Evolutionary conservation across 2,329 filamentous ascomycete species (phyloP), one percentile per base, ranked within the genome.

Genomic region (Diaporthe sp.): DNA sequence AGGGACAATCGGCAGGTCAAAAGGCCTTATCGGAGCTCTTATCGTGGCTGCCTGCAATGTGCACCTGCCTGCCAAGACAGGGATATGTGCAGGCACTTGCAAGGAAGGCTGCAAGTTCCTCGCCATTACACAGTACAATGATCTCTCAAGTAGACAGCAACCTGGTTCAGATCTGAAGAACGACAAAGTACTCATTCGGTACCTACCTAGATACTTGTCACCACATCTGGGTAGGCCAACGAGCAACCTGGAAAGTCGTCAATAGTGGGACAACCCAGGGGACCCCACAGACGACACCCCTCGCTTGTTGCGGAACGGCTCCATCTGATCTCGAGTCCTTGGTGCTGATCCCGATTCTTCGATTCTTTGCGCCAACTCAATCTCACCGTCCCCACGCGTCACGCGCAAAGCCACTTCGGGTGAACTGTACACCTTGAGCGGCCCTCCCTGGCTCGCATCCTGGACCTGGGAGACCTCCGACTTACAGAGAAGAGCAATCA

Each of bases 11-110:
- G 17, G 61, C 49, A 31, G 39, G 49, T 37, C 53, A 25, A 6
- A n/a, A 31, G 25, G 53, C 31, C 37, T 75, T 73, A 73, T 75
- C 69, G 58, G n/a, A 51, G 44, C 59, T 53, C 58, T 69, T 75
- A 75, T 69, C 70, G 25, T 44, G 19, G 51, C 31, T 69, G 61
- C 42, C n/a, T 53, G 42, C 39, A 49, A 34, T 59, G 39, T 3
- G 25, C 31, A 2, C 22, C 62, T 37, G 22, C 31, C 28, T 68
- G 15, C 62, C 46, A 15, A 37, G 25, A 39, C 37, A 13, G 37
- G 37, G 37, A 39, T 39, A 19, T 25, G 25, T 19, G 13, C 28
- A 37, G n/a, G 39, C 25, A 65, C 59, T n/a, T n/a, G 9, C 57
- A 4, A 31, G 13, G 28, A 51, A 51, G 10, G 42, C 49, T n/a